phyloP scores from a whole-genome alignment of 202 grass and related monocot genomes.

The Miscanthus sacchariflorus region DNA sequence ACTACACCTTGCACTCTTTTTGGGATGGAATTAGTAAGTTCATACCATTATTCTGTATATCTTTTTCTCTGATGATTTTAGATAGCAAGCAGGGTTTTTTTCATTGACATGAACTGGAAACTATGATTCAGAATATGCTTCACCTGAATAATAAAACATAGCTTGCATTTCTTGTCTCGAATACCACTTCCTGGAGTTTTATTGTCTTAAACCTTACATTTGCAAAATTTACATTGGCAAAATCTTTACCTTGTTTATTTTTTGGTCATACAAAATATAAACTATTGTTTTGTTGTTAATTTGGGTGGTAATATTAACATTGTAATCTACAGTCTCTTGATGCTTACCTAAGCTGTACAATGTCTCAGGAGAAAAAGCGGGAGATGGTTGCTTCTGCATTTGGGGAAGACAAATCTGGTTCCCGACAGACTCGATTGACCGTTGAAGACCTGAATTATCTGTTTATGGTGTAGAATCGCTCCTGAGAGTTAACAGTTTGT shows the following conservation, averaged over 20 bases:
- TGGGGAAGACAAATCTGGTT: slow-evolving; percentile 89
- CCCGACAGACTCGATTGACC: slow-evolving; percentile 78
- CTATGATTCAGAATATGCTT: not conserved
- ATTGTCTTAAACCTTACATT: not conserved
- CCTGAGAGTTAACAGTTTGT: slow-evolving; percentile 64
- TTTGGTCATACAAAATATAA: not conserved
- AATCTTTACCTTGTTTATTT: not conserved
- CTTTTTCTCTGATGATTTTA: not conserved
- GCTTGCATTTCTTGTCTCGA: not conserved
- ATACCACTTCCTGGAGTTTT: not conserved
- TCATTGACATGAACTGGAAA: not conserved
- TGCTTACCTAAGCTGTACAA: slow-evolving; percentile 34
- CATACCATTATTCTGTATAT: not conserved
- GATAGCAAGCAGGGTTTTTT: slow-evolving; percentile 5
- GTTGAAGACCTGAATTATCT: slow-evolving; percentile 95
- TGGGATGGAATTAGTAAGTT: not conserved
- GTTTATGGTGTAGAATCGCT: slow-evolving; percentile 79
- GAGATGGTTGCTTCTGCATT: slow-evolving; percentile 99
- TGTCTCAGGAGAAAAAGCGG: slow-evolving; percentile 88
- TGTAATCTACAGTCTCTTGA: not conserved
- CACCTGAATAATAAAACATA: not conserved
- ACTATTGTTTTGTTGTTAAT: not conserved
- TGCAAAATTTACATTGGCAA: not conserved
- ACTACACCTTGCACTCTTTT: not conserved
- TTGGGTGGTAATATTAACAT: not conserved